Conservation (phyloP, 768 basidiomycete genomes). For the Strobilomyces dryophilus region DNA sequence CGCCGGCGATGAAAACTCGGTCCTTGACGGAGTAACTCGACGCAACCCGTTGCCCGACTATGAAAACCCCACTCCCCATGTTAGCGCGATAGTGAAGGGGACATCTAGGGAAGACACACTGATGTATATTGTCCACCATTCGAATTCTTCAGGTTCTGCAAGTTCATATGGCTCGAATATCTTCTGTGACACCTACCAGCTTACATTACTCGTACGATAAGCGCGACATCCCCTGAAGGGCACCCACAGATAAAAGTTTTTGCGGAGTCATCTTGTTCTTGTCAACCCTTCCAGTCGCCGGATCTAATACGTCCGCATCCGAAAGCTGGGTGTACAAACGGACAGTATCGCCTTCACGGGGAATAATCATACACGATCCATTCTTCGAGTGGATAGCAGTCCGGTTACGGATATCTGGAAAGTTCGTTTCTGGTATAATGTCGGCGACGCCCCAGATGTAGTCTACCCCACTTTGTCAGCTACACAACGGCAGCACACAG, state of each 20-base stretch:
- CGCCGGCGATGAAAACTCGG: constrained; percentile 73
- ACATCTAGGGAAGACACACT: constrained; percentile 36
- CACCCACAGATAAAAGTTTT: constrained; percentile 48
- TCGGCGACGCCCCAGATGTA: constrained; percentile 85
- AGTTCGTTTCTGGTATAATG: constrained; percentile 63
- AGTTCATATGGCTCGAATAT: constrained; percentile 56
- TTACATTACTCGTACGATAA: not conserved
- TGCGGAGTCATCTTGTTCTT: constrained; percentile 47
- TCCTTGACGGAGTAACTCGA: constrained; percentile 55
- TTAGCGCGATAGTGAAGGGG: not conserved
- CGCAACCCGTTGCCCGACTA: constrained; percentile 75
- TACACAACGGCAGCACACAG: not conserved
- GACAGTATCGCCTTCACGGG: constrained; percentile 63
- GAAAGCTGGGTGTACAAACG: constrained; percentile 70
- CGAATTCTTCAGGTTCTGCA: constrained; percentile 42
- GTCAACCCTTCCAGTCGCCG: constrained; percentile 47
- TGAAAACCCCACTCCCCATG: not conserved
- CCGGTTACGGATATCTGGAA: constrained; percentile 70
- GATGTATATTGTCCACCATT: constrained; percentile 75
- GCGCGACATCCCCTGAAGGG: not conserved
- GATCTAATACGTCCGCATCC: constrained; percentile 42
- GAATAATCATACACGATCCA: constrained; percentile 71
- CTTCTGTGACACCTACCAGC: constrained; percentile 47
- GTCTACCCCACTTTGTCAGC: constrained; percentile 36
- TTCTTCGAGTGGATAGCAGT: constrained; percentile 63